These are phyloP conservation scores for Backusella parvicylindrica DNA, from an alignment of 192 early-diverging fungal genomes.

Conservation along the genomic window DNA sequence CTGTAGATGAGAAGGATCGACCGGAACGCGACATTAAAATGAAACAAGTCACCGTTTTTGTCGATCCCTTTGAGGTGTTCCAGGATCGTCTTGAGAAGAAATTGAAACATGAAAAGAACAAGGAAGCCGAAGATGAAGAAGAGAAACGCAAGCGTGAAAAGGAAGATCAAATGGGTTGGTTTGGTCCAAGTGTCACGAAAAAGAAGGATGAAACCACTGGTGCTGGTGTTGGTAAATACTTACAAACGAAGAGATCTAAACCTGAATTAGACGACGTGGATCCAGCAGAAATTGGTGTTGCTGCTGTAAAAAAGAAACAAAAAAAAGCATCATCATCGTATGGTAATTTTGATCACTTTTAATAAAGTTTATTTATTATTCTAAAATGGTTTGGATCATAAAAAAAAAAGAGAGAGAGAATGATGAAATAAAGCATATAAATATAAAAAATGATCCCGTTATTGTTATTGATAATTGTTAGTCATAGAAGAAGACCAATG, in stretches of 20 bases:
- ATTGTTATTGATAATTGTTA: neutral
- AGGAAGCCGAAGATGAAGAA: conserved; percentile 30
- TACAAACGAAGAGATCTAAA: conserved; percentile 30
- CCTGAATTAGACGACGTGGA: neutral
- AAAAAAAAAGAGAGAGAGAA: neutral
- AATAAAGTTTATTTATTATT: neutral
- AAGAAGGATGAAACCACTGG: conserved; percentile 10
- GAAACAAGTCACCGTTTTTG: conserved; percentile 66
- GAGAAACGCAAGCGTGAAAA: conserved; percentile 50
- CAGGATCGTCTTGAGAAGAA: conserved; percentile 65
- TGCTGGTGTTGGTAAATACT: conserved; percentile 64
- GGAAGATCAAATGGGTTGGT: conserved; percentile 69
- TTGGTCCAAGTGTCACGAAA: conserved; percentile 56
- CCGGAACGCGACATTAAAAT: conserved; percentile 76
- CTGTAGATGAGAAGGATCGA: conserved; percentile 68
- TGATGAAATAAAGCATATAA: neutral
- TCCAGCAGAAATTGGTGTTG: neutral
- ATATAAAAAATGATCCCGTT: neutral
- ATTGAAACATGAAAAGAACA: conserved; percentile 43
- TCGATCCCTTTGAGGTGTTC: conserved; percentile 84
- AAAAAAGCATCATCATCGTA: conserved; percentile 22
- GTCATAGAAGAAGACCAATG: neutral
- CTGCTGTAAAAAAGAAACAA: conserved; percentile 34
- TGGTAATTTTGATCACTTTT: conserved; percentile 41
- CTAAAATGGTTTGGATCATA: too few species aligned